Evolutionary conservation across 2,329 filamentous ascomycete genomes (phyloP).

Genomic region (Nectriaceae sp.): DNA sequence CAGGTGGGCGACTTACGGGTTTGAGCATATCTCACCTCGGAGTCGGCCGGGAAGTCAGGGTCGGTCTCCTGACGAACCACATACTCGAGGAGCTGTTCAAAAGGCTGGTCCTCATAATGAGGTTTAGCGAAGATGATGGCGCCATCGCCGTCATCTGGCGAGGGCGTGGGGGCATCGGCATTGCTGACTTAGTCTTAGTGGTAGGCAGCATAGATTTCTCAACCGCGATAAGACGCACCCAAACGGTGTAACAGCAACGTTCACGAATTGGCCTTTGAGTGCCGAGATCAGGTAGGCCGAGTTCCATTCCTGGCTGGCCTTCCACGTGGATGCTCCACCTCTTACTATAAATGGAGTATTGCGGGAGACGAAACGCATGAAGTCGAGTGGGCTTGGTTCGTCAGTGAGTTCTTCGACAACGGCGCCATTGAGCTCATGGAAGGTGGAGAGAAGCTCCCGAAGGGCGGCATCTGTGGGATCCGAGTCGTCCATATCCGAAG

Average conservation of each 20-base stretch:
- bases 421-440: conserved; percentile 70
- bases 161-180: conserved; percentile 38
- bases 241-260: conserved; percentile 75
- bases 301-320: conserved; percentile 64
- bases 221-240: conserved; percentile 50
- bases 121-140: conserved; percentile 68
- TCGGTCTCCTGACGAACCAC: conserved; percentile 59
- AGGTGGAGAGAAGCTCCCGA: conserved; percentile 62
- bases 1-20: conserved; percentile 58
- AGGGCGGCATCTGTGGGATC: conserved; percentile 23
- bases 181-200: conserved; percentile 30
- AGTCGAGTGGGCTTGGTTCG: conserved; percentile 74
- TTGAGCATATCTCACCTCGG: conserved; percentile 71
- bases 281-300: conserved; percentile 56
- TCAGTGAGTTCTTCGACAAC: conserved; percentile 61
- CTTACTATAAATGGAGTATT: conserved; percentile 77
- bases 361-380: conserved; percentile 73
- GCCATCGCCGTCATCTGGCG: conserved; percentile 16
- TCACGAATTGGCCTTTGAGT: conserved; percentile 61
- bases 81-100: conserved; percentile 62
- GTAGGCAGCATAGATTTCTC: neutral
- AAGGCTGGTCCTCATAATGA: conserved; percentile 64
- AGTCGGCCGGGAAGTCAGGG: conserved; percentile 26
- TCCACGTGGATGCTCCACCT: conserved; percentile 63
- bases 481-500: neutral